phyloP scores from a whole-genome alignment of 2,329 filamentous ascomycete species.

The Colletotrichum sp. region DNA sequence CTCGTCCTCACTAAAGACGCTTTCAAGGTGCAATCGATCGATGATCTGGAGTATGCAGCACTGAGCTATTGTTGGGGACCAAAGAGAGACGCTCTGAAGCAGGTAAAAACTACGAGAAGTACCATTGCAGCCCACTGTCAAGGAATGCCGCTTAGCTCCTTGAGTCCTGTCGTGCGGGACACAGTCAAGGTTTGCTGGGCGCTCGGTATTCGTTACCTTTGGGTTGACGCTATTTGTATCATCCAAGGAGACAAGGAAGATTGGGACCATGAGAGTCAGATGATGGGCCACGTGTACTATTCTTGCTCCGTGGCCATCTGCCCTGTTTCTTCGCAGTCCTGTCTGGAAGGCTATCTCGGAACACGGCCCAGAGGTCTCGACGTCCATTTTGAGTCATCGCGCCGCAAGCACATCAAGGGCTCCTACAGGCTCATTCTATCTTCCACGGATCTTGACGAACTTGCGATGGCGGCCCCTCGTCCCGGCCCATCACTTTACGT shows the following conservation, averaged over 20 bases:
- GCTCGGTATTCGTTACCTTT: neutral
- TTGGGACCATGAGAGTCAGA: neutral
- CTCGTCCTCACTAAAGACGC: neutral
- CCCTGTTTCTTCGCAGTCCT: neutral
- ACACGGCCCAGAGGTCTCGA: neutral
- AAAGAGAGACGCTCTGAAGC: neutral
- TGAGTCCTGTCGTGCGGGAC: neutral
- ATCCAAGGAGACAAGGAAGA: neutral
- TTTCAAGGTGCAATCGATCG: fast-evolving
- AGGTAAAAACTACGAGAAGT: neutral
- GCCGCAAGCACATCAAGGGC: neutral
- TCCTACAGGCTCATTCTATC: neutral
- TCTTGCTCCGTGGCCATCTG: neutral
- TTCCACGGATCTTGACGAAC: neutral
- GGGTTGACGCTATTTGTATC: neutral
- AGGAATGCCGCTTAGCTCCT: neutral
- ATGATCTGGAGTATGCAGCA: neutral
- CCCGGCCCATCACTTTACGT: neutral
- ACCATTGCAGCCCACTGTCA: neutral
- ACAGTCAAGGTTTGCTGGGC: neutral
- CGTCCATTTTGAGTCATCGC: neutral
- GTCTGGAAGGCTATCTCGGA: neutral
- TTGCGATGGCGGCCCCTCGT: neutral
- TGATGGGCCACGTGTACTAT: neutral
- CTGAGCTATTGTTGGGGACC: neutral